Base-by-base conservation (phyloP, 1,284 basidiomycete genomes). In the Ceraceosorus guamensis region DNA sequence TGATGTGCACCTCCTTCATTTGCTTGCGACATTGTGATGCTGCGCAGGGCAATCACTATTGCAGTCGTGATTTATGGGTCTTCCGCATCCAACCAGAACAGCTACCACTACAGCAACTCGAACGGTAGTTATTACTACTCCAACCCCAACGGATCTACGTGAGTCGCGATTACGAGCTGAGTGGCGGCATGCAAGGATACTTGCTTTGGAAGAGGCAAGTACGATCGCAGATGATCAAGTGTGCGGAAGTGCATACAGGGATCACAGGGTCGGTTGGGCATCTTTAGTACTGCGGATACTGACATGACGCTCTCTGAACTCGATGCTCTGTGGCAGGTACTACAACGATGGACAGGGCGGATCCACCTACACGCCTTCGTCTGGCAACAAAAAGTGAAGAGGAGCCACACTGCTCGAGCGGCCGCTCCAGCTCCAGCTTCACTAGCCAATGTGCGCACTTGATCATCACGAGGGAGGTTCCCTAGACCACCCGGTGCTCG, bases 121-220 rank as follows among this genome's bases (percentile, higher is more conserved):
- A 18, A 57, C 56, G 55, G 55, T 18, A 58, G 56, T 18, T 60
- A 58, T 56, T 56, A 60, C 41, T 60, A 60, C 55, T n/a, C 16
- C 33, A 60, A 60, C 37, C 46, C 55, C n/a, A 43, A 56, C 45
- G 55, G 57, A 3, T 47, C 43, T 7, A 56, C 53, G 37, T 60
- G 48, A 52, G 48, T 43, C 10, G 6, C 34, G 11, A 11, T 14
- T 8, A 39, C 18, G 7, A 43, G 34, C 24, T n/a, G n/a, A n/a
- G n/a, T n/a, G n/a, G n/a, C n/a, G n/a, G n/a, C n/a, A n/a, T n/a
- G n/a, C n/a, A n/a, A n/a, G n/a, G n/a, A n/a, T n/a, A n/a, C n/a
- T n/a, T n/a, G n/a, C n/a, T n/a, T n/a, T n/a, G n/a, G n/a, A n/a
- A n/a, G n/a, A n/a, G n/a, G n/a, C n/a, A n/a, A n/a, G n/a, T n/a